Percentiles rank a stretch among this genome's conserved stretches.
Evolutionary conservation across 371 early-diverging fungal species (phyloP).

Genomic region (Batkoa obscura): DNA sequence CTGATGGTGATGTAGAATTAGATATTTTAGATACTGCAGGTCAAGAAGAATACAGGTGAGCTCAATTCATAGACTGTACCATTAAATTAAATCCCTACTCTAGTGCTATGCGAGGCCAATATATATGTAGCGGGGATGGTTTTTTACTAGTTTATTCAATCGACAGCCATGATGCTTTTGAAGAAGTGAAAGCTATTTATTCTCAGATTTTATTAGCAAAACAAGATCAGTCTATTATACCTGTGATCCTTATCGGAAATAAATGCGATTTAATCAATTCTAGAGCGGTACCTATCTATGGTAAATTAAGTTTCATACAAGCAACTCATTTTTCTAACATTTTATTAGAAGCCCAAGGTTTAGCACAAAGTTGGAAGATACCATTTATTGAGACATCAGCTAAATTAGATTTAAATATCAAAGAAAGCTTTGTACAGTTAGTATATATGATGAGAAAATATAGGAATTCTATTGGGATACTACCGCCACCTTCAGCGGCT

Average conservation of each 20-base stretch:
- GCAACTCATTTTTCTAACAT: not conserved
- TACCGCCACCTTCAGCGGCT: not conserved
- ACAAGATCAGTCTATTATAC: conserved; percentile 52
- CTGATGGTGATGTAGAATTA: conserved; percentile 68
- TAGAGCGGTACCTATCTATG: conserved; percentile 43
- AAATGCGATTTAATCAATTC: conserved; percentile 68
- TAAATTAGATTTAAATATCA: conserved; percentile 62
- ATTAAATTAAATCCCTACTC: not conserved
- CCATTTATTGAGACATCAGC: conserved; percentile 73
- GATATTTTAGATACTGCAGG: conserved; percentile 80
- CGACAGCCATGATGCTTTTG: conserved; percentile 56
- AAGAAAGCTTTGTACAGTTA: conserved; percentile 43
- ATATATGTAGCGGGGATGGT: conserved; percentile 83
- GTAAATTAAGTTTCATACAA: conserved; percentile 6
- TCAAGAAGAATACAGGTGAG: conserved; percentile 60
- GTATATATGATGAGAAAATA: conserved; percentile 23
- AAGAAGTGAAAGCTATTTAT: conserved; percentile 48
- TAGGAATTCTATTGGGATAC: not conserved
- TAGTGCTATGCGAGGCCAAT: conserved; percentile 78
- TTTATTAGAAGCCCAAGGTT: conserved; percentile 24
- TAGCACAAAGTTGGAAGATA: conserved; percentile 47
- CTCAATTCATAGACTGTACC: not conserved
- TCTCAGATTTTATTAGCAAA: conserved; percentile 67
- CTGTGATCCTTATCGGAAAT: conserved; percentile 69
- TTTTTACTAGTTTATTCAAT: conserved; percentile 71